Evolutionary conservation across 148 eudicot genomes (phyloP).

Genomic region (Beta vulgaris): DNA sequence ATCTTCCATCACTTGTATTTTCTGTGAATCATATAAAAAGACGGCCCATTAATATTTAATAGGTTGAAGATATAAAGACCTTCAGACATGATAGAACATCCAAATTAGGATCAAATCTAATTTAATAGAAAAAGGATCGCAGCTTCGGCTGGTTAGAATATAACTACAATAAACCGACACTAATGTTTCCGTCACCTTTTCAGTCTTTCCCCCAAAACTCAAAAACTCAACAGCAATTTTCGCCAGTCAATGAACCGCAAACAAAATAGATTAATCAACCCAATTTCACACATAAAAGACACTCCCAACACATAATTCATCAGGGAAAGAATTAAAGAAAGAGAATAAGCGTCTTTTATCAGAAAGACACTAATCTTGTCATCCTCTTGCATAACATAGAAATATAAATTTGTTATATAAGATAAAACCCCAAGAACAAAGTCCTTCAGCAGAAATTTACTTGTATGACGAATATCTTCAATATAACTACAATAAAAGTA

Average conservation of each 20-base stretch:
- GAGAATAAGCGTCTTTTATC: too few species aligned
- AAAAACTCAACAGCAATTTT: too few species aligned
- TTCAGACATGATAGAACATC: neutral
- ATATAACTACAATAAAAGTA: neutral
- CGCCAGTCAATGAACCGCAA: too few species aligned
- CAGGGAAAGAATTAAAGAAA: too few species aligned
- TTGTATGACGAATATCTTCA: neutral
- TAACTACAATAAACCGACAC: too few species aligned
- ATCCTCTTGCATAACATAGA: neutral
- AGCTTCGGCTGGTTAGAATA: too few species aligned
- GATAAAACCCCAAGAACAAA: neutral
- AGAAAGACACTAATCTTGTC: too few species aligned
- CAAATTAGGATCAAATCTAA: neutral
- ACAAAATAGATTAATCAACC: too few species aligned
- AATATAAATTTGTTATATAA: neutral
- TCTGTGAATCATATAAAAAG: slow-evolving; percentile 38
- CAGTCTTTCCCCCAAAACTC: too few species aligned
- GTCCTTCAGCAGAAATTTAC: neutral
- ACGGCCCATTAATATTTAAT: slow-evolving; percentile 15
- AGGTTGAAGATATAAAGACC: neutral
- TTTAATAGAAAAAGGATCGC: neutral
- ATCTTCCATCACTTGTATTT: slow-evolving; percentile 55
- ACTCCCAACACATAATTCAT: too few species aligned
- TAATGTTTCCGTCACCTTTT: too few species aligned
- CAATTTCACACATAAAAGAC: too few species aligned